Evolutionary conservation across 306 rosid genomes (phyloP).

Genomic region (Glycine soja): DNA sequence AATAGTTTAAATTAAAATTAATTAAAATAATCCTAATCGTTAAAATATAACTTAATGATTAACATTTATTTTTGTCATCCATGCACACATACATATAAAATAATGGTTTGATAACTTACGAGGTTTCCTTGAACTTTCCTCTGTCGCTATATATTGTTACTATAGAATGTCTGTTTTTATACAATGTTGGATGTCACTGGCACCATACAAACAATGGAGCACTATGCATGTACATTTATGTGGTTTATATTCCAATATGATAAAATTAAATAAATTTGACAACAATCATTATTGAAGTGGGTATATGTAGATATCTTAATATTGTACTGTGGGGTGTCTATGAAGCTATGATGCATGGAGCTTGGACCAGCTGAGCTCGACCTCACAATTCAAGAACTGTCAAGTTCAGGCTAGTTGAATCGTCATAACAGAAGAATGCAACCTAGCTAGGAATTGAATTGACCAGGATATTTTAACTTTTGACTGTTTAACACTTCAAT

Average conservation of each 20-base stretch:
- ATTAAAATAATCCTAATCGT: no score
- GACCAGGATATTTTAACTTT: background rate
- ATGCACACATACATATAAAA: background rate
- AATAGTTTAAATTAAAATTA: no score
- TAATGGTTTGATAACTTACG: background rate
- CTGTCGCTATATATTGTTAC: slow-evolving; percentile 11
- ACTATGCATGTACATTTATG: background rate
- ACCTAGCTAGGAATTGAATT: background rate
- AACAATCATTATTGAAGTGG: background rate
- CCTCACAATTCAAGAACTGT: background rate
- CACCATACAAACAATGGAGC: background rate
- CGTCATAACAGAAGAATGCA: background rate
- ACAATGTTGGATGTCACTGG: background rate
- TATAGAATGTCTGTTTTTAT: background rate
- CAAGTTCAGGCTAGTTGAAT: background rate
- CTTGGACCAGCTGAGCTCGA: background rate
- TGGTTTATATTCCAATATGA: background rate
- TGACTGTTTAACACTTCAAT: background rate
- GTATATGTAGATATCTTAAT: slow-evolving; percentile 5
- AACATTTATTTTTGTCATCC: no score
- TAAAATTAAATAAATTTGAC: background rate
- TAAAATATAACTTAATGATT: no score
- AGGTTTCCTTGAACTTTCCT: slow-evolving; percentile 45
- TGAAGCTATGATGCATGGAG: background rate
- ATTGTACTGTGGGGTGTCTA: background rate